Percentiles rank a stretch among this genome's conserved stretches.
Evolutionary conservation across 2,329 filamentous ascomycete species (phyloP).

Genomic region (Aspergillus sp.): DNA sequence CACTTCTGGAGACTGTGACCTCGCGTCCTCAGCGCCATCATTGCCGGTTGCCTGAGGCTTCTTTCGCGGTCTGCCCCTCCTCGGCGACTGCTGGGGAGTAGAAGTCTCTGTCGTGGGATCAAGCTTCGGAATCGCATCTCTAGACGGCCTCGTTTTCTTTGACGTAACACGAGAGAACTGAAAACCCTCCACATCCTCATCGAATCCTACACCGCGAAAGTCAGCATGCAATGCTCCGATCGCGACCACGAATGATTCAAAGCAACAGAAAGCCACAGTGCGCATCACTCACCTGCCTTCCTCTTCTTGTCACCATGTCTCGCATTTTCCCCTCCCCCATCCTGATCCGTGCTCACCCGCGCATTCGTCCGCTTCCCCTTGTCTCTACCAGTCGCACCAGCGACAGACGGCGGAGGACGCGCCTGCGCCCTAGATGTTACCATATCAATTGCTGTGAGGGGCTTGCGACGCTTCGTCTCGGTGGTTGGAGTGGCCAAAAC

Average conservation of each 20-base stretch:
- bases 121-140: slow-evolving; percentile 18
- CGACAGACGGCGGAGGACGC: slow-evolving; percentile 21
- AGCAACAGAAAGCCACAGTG: neutral
- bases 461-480: slow-evolving; percentile 29
- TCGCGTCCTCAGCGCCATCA: slow-evolving; percentile 7
- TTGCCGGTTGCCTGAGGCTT: no score
- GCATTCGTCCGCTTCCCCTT: slow-evolving; percentile 20
- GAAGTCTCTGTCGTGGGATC: slow-evolving; percentile 33
- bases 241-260: slow-evolving; percentile 2
- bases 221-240: no score
- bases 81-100: slow-evolving; percentile 20
- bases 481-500: slow-evolving; percentile 25
- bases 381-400: slow-evolving; percentile 13
- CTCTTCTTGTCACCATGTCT: slow-evolving; percentile 28
- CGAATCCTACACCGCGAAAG: slow-evolving; percentile 40
- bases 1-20: slow-evolving; percentile 13
- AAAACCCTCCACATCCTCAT: slow-evolving; percentile 71
- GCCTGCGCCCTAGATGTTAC: slow-evolving; percentile 30
- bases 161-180: slow-evolving; percentile 61
- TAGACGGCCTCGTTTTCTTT: slow-evolving; percentile 48
- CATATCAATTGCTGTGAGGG: slow-evolving; percentile 29
- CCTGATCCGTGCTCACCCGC: slow-evolving; percentile 28
- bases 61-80: slow-evolving; percentile 33
- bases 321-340: slow-evolving; percentile 15
- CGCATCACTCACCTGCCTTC: slow-evolving; percentile 33